Percentiles rank a stretch among this genome's conserved stretches.
Conservation (phyloP, 306 rosid species). For the Ormosia semicastrata region DNA sequence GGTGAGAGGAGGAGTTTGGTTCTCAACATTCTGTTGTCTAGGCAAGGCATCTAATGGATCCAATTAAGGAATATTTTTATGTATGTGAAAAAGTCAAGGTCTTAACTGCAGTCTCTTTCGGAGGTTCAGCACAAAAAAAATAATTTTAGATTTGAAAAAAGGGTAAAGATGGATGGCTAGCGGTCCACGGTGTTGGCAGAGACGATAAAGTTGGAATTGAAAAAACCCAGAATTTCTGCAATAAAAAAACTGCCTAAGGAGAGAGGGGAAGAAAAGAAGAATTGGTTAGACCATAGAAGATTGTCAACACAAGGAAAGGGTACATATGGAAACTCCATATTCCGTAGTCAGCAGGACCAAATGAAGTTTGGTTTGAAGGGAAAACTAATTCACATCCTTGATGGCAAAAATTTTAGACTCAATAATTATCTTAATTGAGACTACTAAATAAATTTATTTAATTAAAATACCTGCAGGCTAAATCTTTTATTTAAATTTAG, state of each 20-base stretch:
- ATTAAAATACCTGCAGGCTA: background rate
- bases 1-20: background rate
- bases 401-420: background rate
- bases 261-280: background rate
- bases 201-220: background rate
- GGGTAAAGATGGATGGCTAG: background rate
- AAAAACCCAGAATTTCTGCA: background rate
- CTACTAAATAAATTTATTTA: too few relatives aligned
- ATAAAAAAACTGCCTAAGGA: background rate
- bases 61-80: background rate
- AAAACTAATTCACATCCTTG: background rate
- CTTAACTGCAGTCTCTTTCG: conserved; percentile 25
- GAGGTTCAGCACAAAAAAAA: background rate
- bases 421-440: background rate
- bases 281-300: background rate
- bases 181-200: background rate
- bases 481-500: background rate
- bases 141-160: background rate
- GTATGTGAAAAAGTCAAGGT: conserved; percentile 41
- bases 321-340: background rate
- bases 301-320: background rate
- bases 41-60: background rate
- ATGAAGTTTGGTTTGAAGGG: background rate
- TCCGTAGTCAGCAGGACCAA: background rate
- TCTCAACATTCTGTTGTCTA: background rate